phyloP scores from a whole-genome alignment of 305 asterid species.

The Fraxinus velutina region DNA sequence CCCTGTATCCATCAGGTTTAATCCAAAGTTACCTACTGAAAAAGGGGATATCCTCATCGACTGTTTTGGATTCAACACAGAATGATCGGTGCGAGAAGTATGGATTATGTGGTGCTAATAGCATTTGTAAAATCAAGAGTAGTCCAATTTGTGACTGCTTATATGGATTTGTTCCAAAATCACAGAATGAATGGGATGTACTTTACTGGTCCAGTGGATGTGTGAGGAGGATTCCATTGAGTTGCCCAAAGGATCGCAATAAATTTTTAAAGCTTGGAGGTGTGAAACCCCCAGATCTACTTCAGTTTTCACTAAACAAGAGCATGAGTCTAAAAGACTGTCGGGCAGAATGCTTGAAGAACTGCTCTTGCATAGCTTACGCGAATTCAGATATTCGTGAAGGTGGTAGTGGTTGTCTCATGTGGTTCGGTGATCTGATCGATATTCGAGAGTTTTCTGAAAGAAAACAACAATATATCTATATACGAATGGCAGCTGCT shows the following conservation, averaged over 20 bases:
- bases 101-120: conserved; percentile 30
- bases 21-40: conserved; percentile 20
- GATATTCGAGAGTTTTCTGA: conserved; percentile 12
- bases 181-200: conserved; percentile 7
- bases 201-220: conserved; percentile 26
- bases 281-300: conserved; percentile 21
- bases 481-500: conserved; percentile 20
- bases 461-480: background rate
- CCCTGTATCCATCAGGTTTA: conserved; percentile 12
- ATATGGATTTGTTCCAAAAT: conserved; percentile 22
- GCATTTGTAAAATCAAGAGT: conserved; percentile 23
- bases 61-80: background rate
- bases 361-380: conserved; percentile 28
- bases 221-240: conserved; percentile 6
- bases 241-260: conserved; percentile 3
- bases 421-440: conserved; percentile 21
- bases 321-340: conserved; percentile 22
- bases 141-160: conserved; percentile 29
- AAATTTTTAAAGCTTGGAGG: conserved; percentile 5
- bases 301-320: background rate
- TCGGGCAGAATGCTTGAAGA: conserved; percentile 21
- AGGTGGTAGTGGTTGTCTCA: conserved; percentile 22
- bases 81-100: conserved; percentile 27
- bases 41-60: conserved; percentile 21
- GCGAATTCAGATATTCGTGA: conserved; percentile 7